Evolutionary conservation across 441 rosid species (phyloP).

Genomic region (Populus trichocarpa): DNA sequence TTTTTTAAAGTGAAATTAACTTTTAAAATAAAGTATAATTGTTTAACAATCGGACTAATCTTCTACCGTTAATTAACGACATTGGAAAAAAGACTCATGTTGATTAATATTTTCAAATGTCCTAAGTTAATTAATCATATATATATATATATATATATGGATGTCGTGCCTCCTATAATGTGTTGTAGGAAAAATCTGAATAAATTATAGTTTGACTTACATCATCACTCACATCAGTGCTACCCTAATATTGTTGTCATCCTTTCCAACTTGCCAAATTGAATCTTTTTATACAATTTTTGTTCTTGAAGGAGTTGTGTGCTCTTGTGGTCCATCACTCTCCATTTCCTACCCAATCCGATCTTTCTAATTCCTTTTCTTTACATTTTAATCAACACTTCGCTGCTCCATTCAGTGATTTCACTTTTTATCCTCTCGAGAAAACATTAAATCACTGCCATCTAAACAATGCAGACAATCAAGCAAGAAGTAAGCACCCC

Average conservation of each 20-base stretch:
- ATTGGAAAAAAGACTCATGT: background rate
- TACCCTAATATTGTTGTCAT: background rate
- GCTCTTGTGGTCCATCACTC: background rate
- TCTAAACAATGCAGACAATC: background rate
- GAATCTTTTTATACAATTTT: background rate
- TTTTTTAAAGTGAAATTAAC: no score
- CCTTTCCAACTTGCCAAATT: slow-evolving; percentile 1
- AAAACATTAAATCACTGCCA: background rate
- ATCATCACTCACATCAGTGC: background rate
- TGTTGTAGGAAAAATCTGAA: background rate
- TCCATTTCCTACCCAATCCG: background rate
- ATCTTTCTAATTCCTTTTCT: background rate
- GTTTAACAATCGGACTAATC: no score
- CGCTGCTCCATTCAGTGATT: background rate
- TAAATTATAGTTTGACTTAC: slow-evolving; percentile 5
- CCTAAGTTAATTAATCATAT: background rate
- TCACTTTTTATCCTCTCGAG: background rate
- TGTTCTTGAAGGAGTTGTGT: background rate
- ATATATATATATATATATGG: no score
- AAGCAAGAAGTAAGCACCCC: background rate
- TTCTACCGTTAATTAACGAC: slow-evolving; percentile 5
- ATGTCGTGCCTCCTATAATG: background rate
- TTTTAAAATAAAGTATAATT: no score
- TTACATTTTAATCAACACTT: background rate
- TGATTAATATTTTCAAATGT: background rate